Base-by-base conservation (phyloP, 148 eudicot genomes). In the Linanthus parryae region DNA sequence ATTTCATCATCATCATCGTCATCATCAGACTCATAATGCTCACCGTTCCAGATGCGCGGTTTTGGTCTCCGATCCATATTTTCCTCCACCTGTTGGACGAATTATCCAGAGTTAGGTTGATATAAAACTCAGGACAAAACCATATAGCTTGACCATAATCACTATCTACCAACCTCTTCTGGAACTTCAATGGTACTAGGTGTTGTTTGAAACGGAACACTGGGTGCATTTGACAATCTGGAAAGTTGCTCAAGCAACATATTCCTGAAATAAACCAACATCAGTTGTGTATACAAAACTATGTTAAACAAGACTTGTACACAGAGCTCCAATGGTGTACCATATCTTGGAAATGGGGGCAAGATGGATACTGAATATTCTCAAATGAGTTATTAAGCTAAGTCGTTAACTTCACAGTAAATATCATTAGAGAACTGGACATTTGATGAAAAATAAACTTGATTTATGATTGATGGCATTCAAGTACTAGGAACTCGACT, bases 201-300 rank as follows among this genome's bases (percentile, higher is more conserved):
- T 42, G 78, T 64, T 16, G 65, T 65, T 55, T 82, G 94, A 52
- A 88, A 88, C 22, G 66, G 90, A 40, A 83, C 85, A 55, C 97
- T 88, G 16, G 97, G 97, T 23, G 60, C 78, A 54, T 79, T 82
- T 43, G 81, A 80, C 47, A 84, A 44, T 63, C 77, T 74, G 7
- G 94, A 74, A 25, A 89, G 60, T 71, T 84, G 87, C 76, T 89
- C 97, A 24, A 85, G 78, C 45, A 85, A 69, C 68, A 82, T 69
- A 52, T 55, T 80, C 72, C 97, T 89, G 76, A 64, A 62, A 73
- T 47, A 25, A 22, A n/a, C n/a, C n/a, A n/a, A n/a, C n/a, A n/a
- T n/a, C n/a, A n/a, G n/a, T n/a, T n/a, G n/a, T n/a, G n/a, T n/a
- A n/a, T n/a, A n/a, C n/a, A n/a, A n/a, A n/a, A n/a, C n/a, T n/a